These are phyloP conservation scores for Ochromonadaceae sp. DNA, from an alignment of 352 stramenopile genomes.

Conservation along the genomic window DNA sequence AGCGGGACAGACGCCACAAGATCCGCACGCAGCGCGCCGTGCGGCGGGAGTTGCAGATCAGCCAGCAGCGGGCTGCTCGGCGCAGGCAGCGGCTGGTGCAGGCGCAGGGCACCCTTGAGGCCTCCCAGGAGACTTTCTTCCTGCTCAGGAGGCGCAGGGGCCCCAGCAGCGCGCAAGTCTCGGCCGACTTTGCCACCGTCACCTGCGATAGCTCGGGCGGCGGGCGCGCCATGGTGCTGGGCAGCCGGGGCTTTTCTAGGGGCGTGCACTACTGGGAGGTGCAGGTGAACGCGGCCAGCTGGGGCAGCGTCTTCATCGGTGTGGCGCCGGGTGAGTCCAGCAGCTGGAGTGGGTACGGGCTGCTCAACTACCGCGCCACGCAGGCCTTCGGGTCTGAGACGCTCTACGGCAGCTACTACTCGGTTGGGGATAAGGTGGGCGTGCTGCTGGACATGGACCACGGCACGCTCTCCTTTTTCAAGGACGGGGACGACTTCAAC, in stretches of 20 bases:
- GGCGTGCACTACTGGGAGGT: conserved; percentile 43
- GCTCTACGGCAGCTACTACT: conserved; percentile 65
- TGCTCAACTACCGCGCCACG: conserved; percentile 42
- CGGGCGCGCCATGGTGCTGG: conserved; percentile 33
- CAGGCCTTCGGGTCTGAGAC: conserved; percentile 40
- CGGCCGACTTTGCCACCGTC: conserved; percentile 12
- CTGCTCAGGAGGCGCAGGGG: conserved; percentile 7
- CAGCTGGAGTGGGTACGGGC: conserved; percentile 41
- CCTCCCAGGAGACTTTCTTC: not conserved
- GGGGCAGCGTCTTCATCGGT: conserved; percentile 33
- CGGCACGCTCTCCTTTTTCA: conserved; percentile 92
- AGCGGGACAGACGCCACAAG: conserved; percentile 18
- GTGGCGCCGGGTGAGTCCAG: conserved; percentile 26
- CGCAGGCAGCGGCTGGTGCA: conserved; percentile 64
- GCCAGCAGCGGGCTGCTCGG: no score
- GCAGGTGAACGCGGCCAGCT: conserved; percentile 25
- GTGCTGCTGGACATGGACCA: conserved; percentile 95
- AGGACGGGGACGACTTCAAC: conserved; percentile 62
- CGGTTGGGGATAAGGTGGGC: conserved; percentile 90
- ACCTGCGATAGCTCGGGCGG: conserved; percentile 4
- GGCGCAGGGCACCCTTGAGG: conserved; percentile 35
- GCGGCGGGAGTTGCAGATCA: no score
- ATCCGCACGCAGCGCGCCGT: conserved; percentile 17
- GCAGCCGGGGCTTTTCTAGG: conserved; percentile 32
- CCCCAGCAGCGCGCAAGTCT: not conserved